Conservation (phyloP, 2,329 filamentous ascomycete genomes). For the Trichoderma sp. region DNA sequence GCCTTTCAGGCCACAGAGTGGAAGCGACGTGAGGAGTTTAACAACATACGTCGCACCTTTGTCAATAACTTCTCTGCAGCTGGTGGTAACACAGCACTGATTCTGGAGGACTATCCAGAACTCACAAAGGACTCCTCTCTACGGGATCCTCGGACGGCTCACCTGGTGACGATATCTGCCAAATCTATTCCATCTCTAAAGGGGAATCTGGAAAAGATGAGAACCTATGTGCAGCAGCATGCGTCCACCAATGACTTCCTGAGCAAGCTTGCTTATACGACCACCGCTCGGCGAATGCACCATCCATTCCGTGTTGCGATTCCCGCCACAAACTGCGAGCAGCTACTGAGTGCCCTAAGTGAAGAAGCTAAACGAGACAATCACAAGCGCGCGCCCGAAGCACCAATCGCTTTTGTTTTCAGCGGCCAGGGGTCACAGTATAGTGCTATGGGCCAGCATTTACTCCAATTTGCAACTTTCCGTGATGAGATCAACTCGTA, state of each 20-base stretch:
- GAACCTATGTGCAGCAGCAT: not conserved
- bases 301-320: conserved; percentile 55
- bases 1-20: not conserved
- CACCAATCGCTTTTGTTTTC: conserved; percentile 46
- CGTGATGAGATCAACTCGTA: conserved; percentile 55
- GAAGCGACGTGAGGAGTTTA: conserved; percentile 31
- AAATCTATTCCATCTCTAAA: conserved; percentile 12
- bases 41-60: conserved; percentile 2
- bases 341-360: conserved; percentile 27
- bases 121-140: not conserved
- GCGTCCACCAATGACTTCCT: not conserved
- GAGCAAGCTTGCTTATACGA: conserved; percentile 59
- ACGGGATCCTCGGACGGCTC: not conserved
- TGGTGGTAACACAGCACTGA: conserved; percentile 66
- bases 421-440: conserved; percentile 39
- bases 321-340: conserved; percentile 31
- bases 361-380: conserved; percentile 27
- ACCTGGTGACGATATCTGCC: conserved; percentile 12
- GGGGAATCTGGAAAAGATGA: not conserved
- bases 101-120: conserved; percentile 55
- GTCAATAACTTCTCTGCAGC: conserved; percentile 70
- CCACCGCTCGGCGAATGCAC: conserved; percentile 61
- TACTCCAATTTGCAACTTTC: conserved; percentile 49
- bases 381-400: not conserved
- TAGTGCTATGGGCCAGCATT: conserved; percentile 52